These are phyloP conservation scores for Acer campestre DNA, from an alignment of 345 rosid genomes.

Conservation along the genomic window DNA sequence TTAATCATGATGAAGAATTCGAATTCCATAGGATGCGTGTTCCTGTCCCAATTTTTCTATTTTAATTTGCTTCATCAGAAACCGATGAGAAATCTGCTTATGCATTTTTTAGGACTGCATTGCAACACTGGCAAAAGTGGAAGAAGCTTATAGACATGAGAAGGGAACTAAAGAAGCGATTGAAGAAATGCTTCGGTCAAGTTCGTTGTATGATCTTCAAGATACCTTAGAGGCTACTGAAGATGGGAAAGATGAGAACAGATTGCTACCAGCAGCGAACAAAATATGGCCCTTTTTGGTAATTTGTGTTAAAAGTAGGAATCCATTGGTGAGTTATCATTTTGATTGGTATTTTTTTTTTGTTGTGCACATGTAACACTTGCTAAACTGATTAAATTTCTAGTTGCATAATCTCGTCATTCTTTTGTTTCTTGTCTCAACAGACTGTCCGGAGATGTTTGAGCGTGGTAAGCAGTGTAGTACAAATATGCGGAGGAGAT, in stretches of 20 bases:
- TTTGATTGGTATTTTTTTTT: not conserved
- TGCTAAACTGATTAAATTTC: not conserved
- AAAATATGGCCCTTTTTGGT: slow-evolving; percentile 89
- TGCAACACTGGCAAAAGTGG: slow-evolving; percentile 66
- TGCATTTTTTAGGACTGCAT: slow-evolving; percentile 63
- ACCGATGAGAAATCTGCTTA: not conserved
- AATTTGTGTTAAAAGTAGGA: slow-evolving; percentile 60
- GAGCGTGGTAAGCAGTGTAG: slow-evolving; percentile 51
- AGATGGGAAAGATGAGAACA: slow-evolving; percentile 72
- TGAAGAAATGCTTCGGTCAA: slow-evolving; percentile 57
- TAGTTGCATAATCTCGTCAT: slow-evolving; percentile 13
- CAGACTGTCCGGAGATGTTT: slow-evolving; percentile 75
- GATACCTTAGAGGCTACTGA: slow-evolving; percentile 60
- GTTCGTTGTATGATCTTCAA: slow-evolving; percentile 66
- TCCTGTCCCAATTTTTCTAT: not conserved
- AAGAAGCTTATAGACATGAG: slow-evolving; percentile 76
- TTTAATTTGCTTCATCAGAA: not conserved
- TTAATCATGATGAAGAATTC: not conserved
- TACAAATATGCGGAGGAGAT: slow-evolving; percentile 86
- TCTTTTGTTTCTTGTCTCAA: slow-evolving; percentile 14
- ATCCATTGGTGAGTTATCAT: slow-evolving; percentile 54
- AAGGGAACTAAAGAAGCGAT: slow-evolving; percentile 64
- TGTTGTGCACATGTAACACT: not conserved
- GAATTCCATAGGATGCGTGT: not conserved
- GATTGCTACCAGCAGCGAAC: slow-evolving; percentile 90